These are phyloP conservation scores for Globisporangium solare DNA, from an alignment of 352 stramenopile species.

Conservation along the genomic window DNA sequence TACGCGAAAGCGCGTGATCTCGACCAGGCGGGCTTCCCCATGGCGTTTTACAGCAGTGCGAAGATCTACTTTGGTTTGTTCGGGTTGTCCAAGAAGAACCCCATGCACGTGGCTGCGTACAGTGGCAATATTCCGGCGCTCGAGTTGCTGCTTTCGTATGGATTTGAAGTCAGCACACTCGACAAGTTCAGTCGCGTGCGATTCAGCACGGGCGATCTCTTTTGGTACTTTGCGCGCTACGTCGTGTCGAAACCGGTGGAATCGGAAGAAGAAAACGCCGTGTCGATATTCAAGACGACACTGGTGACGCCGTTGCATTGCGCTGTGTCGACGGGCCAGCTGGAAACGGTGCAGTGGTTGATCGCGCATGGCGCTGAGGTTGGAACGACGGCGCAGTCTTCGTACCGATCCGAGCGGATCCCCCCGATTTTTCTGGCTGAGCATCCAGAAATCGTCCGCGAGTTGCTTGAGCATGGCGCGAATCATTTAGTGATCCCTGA, in stretches of 20 bases:
- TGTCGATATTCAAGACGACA: constrained; percentile 81
- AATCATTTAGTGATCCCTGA: constrained; percentile 65
- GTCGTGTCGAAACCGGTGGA: constrained; percentile 51
- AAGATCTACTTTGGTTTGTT: constrained; percentile 57
- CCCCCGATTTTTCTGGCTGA: constrained; percentile 76
- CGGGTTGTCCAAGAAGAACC: constrained; percentile 69
- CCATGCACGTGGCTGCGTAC: constrained; percentile 70
- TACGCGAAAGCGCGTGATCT: constrained; percentile 42
- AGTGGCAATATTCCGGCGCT: constrained; percentile 69
- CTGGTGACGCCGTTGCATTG: constrained; percentile 79
- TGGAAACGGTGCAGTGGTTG: constrained; percentile 71
- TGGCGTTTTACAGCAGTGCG: constrained; percentile 39
- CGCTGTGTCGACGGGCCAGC: constrained; percentile 60
- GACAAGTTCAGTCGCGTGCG: constrained; percentile 80
- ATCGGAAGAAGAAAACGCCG: constrained; percentile 56
- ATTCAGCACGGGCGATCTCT: constrained; percentile 77
- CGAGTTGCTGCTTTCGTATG: constrained; percentile 42
- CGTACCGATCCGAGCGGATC: constrained; percentile 65
- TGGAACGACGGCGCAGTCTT: constrained; percentile 45
- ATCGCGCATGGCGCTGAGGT: constrained; percentile 52
- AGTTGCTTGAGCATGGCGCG: constrained; percentile 59
- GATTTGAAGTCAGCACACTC: constrained; percentile 58
- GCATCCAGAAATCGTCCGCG: constrained; percentile 52
- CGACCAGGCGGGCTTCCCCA: constrained; percentile 48
- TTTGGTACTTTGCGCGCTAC: constrained; percentile 74